Base-by-base conservation (phyloP, 1,284 basidiomycete species). In the Serendipita sp. region DNA sequence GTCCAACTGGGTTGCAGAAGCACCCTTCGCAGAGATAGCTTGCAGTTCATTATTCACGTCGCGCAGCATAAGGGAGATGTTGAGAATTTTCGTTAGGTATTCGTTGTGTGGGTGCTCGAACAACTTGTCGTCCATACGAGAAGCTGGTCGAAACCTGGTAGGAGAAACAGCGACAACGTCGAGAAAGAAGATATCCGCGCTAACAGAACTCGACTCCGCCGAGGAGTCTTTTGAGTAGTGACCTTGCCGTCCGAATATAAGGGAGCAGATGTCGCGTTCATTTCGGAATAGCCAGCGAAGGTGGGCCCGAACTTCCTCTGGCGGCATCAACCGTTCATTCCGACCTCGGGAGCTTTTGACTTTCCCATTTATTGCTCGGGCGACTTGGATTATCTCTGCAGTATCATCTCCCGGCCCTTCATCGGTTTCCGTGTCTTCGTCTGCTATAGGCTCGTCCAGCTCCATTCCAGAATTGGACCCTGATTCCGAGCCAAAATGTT, bases 41-140 rank as follows among this genome's bases (percentile, higher is more conserved):
- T 79, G 79, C 45, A 96, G 74, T 35, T 82, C 82, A 49, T 80
- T 74, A 71, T 88, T 94, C 60, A 90, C 73, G 70, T 93, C 88
- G 41, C 89, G 83, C 66, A 96, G 78, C 17, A 84, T 82, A 70
- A 91, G 89, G 3, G 87, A 87, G 1, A 91, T 93, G 38, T 81
- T 81, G 64, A 99, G 78, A 45, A 97, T 83, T 69, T 83, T 87
- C 38, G 89, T 80, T 60, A 99, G 78, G n/a, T 98, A 82, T 70
- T 93, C 89, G 73, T 99, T 99, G 70, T 99, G 95, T 1, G 93
- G 84, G 74, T 98, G 94, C 72, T 99, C 96, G 71, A 98, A 97
- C 1, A 95, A 79, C 65, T 84, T 87, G 67, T 96, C 96, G 62
- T 87, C 91, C 87, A 99, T 85, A 70, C 87, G 88, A 13, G 91